Evolutionary conservation across 148 eudicot genomes (phyloP), one percentile per base, ranked within the genome.

Genomic region (Hydrangea macrophylla): DNA sequence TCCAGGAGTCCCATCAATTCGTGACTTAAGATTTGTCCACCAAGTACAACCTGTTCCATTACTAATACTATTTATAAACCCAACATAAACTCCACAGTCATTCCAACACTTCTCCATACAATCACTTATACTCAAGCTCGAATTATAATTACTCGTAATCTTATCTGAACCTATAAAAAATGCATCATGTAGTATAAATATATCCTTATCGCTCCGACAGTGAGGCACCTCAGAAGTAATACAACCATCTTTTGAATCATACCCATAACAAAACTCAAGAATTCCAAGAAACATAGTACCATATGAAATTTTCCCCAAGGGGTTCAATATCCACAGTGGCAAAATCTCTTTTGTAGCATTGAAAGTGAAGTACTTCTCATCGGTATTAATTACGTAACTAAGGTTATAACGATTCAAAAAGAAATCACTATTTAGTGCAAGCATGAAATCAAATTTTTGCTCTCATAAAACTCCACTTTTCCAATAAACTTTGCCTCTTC

Each of bases 41-140:
- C 12, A n/a, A 8, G 30, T 17, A 26, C 67, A 65, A 13, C 69
- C 59, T 20, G 69, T 58, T 35, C 65, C 60, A 28, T 58, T 53
- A 30, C 50, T 30, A 40, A 12, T 9, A 8, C 9, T 25, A 28
- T 2, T 13, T n/a, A 7, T 18, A 5, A 56, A 70, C 26, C 70
- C 75, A 39, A 53, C 30, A 60, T 75, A 76, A n/a, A n/a, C n/a
- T 5, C 17, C 26, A 31, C 79, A 76, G 40, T 70, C n/a, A 8
- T 65, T 22, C 75, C 75, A 65, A 56, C 79, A 76, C 1, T 22
- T 59, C 11, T 50, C 67, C 75, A 72, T 70, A 35, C 79, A 70
- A 39, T 76, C 80, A 67, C 75, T 71, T 30, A 60, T 9, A 55
- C 68, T 61, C 17, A 71, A 48, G 30, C 53, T 60, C 25, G 75